phyloP scores from a whole-genome alignment of 208 protist species.

The Acanthamoeba culbertsoni region DNA sequence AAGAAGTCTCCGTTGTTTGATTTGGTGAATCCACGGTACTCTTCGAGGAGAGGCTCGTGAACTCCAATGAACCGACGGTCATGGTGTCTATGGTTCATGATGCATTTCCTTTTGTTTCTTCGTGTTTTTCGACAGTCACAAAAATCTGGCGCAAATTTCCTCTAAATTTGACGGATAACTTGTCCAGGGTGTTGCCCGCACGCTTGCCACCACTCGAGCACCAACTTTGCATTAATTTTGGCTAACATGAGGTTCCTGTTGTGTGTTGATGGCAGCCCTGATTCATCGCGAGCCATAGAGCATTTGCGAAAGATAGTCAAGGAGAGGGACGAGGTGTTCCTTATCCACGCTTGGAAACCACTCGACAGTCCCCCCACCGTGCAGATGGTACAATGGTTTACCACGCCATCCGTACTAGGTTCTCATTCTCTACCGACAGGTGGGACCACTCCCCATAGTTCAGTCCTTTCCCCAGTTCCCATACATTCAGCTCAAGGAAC shows the following conservation, averaged over 20 bases:
- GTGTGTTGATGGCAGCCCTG: background rate
- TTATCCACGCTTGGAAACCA: background rate
- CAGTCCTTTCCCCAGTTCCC: background rate
- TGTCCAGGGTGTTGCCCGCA: too few species aligned
- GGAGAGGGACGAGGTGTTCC: background rate
- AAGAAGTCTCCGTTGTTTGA: too few species aligned
- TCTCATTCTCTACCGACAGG: background rate
- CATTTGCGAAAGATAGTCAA: background rate
- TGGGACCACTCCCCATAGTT: background rate
- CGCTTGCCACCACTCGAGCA: too few species aligned
- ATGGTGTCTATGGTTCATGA: too few species aligned
- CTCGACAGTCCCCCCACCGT: background rate
- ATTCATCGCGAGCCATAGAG: background rate
- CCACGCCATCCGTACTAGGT: background rate
- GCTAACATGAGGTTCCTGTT: background rate
- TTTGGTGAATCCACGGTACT: too few species aligned
- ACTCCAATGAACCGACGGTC: too few species aligned
- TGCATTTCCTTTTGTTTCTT: too few species aligned
- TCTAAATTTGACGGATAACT: too few species aligned
- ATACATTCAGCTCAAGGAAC: background rate
- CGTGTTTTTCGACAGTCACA: too few species aligned
- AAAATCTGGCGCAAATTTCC: too few species aligned
- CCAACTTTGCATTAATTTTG: too few species aligned
- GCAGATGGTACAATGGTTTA: background rate
- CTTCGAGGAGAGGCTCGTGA: too few species aligned